Evolutionary conservation across 108 stramenopile genomes (phyloP), one percentile per base, ranked within the genome.

Genomic region (Nitzschia inconspicua): DNA sequence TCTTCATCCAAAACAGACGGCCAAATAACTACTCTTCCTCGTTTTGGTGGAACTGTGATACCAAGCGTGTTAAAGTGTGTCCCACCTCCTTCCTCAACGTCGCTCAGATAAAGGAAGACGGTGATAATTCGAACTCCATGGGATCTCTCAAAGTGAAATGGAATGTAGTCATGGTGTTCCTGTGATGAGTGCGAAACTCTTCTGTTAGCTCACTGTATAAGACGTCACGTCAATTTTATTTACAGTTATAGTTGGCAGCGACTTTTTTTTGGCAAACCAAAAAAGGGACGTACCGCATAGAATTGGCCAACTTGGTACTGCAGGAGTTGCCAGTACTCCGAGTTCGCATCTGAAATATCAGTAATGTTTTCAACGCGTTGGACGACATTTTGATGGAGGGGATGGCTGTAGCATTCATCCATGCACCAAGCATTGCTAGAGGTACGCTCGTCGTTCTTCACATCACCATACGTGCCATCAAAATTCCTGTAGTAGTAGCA

Each of bases 1-100:
- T 82, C 63, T 4, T 80, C 63, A 59, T 91, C 80, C 34, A 75
- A 46, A 10, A 89, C 85, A 16, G 58, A 63, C 8, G 94, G 94
- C 94, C 94, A 95, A 7, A 95, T 37, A 26, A 88, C 52, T 1
- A 85, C 91, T 8, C 80, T 39, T 0, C 91, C 88, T 49, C 74
- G 77, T 39, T 84, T 86, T 13, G 94, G 91, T 22, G 54, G 51
- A 3, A 95, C 84, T 24, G 88, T 84, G 43, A 87, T 20, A 25
- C 80, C 61, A 44, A 83, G 47, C 43, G 58, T 50, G 19, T 70
- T 40, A 59, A 95, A 95, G 18, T 69, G 49, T 3, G 94, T 95
- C 7, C 80, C 94, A n/a, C 94, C 94, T 3, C 94, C 94, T 40
- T 82, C 82, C 37, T 90, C 90, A 9, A 95, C 94, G 43, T 91